phyloP scores from a whole-genome alignment of 805 yeast genomes.

The Metschnikowia matae region DNA sequence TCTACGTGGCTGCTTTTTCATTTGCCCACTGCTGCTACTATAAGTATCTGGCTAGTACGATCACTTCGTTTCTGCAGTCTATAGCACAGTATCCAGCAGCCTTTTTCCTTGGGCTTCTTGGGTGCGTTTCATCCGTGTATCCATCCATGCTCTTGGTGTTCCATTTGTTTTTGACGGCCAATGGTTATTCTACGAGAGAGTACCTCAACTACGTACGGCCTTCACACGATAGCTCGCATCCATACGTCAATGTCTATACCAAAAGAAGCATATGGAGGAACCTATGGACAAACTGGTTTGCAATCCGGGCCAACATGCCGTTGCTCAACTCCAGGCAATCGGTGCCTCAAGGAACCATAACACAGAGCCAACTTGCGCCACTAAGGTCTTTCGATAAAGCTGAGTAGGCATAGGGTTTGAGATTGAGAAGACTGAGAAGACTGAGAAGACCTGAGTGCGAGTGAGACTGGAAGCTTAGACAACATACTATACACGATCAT shows the following conservation, averaged over 20 bases:
- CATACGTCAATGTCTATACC: conserved; percentile 32
- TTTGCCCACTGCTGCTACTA: conserved; percentile 18
- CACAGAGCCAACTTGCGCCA: conserved; percentile 7
- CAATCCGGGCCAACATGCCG: conserved; percentile 24
- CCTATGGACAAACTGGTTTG: conserved; percentile 36
- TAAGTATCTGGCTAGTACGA: conserved; percentile 1
- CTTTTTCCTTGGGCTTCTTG: conserved; percentile 51
- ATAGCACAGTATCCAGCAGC: conserved; percentile 29
- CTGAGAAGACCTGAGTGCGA: too few relatives aligned
- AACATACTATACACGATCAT: too few relatives aligned
- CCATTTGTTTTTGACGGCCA: conserved; percentile 52
- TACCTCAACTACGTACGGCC: conserved; percentile 47
- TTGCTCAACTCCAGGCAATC: conserved; percentile 7
- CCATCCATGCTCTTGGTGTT: conserved; percentile 50
- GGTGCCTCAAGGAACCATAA: conserved; percentile 9
- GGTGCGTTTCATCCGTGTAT: conserved; percentile 45
- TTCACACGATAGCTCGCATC: conserved; percentile 25
- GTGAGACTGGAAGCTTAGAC: too few relatives aligned
- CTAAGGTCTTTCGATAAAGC: conserved; percentile 8
- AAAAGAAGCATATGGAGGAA: conserved; percentile 23
- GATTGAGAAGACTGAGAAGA: neutral
- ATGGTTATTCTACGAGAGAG: conserved; percentile 71
- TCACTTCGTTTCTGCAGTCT: conserved; percentile 5
- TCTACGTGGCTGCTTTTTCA: conserved; percentile 8
- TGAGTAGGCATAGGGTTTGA: neutral